Percentiles rank a stretch among this genome's conserved stretches.
Evolutionary conservation across 2,329 filamentous ascomycete species (phyloP).

Genomic region (Sclerotinia spermophila): DNA sequence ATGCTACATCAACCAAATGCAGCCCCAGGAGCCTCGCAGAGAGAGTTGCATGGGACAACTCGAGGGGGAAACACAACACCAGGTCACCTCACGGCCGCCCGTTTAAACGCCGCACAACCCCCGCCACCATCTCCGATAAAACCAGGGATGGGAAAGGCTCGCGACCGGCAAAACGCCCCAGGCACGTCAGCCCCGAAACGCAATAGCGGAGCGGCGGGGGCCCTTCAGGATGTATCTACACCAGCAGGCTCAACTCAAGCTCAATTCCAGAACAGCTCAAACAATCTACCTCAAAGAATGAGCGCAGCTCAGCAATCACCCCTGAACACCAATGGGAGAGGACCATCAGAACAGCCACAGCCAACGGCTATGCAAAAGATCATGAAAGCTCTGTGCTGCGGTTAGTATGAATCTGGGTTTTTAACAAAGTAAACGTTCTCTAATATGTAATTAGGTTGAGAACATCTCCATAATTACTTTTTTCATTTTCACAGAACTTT

Average conservation of each 20-base stretch:
- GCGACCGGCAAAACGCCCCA: constrained; percentile 72
- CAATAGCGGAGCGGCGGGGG: constrained; percentile 66
- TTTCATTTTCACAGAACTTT: constrained; percentile 9
- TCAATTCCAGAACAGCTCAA: constrained; percentile 93
- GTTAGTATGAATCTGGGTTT: constrained; percentile 45
- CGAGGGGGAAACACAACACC: constrained; percentile 46
- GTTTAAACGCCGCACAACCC: constrained; percentile 93
- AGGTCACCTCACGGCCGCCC: constrained; percentile 65
- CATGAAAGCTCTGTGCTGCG: constrained; percentile 89
- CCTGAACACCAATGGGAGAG: constrained; percentile 53
- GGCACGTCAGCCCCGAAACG: constrained; percentile 67
- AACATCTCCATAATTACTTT: constrained; percentile 19
- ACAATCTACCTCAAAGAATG: constrained; percentile 70
- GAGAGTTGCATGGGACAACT: constrained; percentile 71
- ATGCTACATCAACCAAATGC: constrained; percentile 61
- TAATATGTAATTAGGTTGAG: constrained; percentile 34
- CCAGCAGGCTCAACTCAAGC: constrained; percentile 89
- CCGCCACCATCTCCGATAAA: constrained; percentile 82
- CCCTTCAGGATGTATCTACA: constrained; percentile 72
- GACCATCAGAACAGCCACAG: constrained; percentile 58
- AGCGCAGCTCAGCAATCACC: constrained; percentile 52
- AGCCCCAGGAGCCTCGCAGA: constrained; percentile 73
- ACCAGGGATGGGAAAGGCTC: constrained; percentile 68
- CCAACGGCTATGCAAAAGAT: constrained; percentile 85
- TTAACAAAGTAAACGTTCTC: constrained; percentile 21